Conservation (phyloP, 768 basidiomycete genomes). For the Chlorophyllum brunneum region DNA sequence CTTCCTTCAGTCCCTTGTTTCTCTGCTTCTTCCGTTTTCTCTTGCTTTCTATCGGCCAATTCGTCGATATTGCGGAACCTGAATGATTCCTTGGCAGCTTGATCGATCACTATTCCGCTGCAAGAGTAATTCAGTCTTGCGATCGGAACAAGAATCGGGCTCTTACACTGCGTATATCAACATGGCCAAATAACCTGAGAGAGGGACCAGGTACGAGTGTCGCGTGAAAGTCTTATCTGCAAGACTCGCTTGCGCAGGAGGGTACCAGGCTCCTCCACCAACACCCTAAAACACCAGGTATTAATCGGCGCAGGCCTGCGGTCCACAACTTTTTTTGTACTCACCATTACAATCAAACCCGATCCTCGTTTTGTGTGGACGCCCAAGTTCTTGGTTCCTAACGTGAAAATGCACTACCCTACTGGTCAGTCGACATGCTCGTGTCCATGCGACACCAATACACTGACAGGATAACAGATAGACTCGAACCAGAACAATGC, state of each 20-base stretch:
- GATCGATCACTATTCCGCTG: slow-evolving; percentile 52
- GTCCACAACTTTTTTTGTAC: slow-evolving; percentile 15
- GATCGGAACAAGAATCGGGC: neutral
- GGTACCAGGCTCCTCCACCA: slow-evolving; percentile 68
- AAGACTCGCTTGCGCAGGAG: slow-evolving; percentile 53
- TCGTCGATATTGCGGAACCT: slow-evolving; percentile 46
- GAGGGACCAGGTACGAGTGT: slow-evolving; percentile 57
- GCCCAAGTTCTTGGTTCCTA: slow-evolving; percentile 62
- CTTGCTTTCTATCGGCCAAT: slow-evolving; percentile 16
- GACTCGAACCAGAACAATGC: slow-evolving; percentile 72
- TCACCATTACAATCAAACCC: slow-evolving; percentile 60
- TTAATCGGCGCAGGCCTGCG: neutral
- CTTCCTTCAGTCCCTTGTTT: neutral
- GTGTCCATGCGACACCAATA: neutral
- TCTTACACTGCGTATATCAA: slow-evolving; percentile 52
- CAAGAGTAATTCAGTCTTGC: slow-evolving; percentile 7
- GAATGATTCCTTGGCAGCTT: slow-evolving; percentile 46
- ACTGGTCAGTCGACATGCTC: neutral
- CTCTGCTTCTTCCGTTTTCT: slow-evolving; percentile 13
- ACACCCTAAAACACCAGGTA: slow-evolving; percentile 33
- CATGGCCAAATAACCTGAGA: slow-evolving; percentile 58
- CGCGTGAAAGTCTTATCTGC: slow-evolving; percentile 47
- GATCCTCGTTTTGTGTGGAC: slow-evolving; percentile 58
- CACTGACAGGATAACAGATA: slow-evolving; percentile 61
- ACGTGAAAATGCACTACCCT: slow-evolving; percentile 53